phyloP scores from a whole-genome alignment of 495 filamentous ascomycete species.

The Podospora pseudoanserina region DNA sequence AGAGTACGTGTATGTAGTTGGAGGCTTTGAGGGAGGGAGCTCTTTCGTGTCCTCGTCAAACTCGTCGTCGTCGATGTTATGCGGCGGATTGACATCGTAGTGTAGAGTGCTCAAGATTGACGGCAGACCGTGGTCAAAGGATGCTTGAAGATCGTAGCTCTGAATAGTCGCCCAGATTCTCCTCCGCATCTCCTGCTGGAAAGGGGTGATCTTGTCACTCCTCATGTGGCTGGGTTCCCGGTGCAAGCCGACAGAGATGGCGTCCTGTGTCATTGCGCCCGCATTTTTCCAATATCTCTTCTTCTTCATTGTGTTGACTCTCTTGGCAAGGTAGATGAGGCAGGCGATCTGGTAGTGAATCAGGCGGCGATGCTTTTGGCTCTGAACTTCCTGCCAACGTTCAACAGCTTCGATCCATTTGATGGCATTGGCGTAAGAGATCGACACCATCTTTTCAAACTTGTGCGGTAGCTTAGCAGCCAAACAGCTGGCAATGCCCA shows the following conservation, averaged over 20 bases:
- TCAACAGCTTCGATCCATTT: conserved; percentile 41
- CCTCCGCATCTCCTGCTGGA: conserved; percentile 62
- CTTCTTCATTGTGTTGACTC: conserved; percentile 45
- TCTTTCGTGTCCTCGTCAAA: conserved; percentile 41
- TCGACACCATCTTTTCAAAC: conserved; percentile 37
- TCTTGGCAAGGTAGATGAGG: conserved; percentile 43
- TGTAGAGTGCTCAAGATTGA: conserved; percentile 40
- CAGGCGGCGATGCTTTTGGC: conserved; percentile 42
- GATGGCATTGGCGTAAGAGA: conserved; percentile 31
- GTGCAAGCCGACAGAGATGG: conserved; percentile 55
- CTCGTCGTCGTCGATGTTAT: conserved; percentile 44
- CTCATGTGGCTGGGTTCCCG: conserved; percentile 42
- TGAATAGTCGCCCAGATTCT: conserved; percentile 63
- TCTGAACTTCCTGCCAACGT: conserved; percentile 36
- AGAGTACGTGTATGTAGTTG: conserved; percentile 37
- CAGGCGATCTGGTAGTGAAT: conserved; percentile 47
- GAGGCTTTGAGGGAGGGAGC: conserved; percentile 34
- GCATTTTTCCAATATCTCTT: conserved; percentile 55
- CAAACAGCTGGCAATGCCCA: conserved; percentile 40
- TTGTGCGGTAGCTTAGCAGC: conserved; percentile 30
- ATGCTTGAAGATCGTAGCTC: conserved; percentile 57
- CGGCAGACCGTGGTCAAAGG: conserved; percentile 57
- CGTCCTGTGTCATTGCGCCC: conserved; percentile 52
- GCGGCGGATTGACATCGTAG: conserved; percentile 37
- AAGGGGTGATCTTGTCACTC: conserved; percentile 37